Percentiles rank a stretch among this genome's conserved stretches.
These are phyloP conservation scores for Solanum etuberosum DNA, from an alignment of 257 asterid species.

Conservation along the genomic window DNA sequence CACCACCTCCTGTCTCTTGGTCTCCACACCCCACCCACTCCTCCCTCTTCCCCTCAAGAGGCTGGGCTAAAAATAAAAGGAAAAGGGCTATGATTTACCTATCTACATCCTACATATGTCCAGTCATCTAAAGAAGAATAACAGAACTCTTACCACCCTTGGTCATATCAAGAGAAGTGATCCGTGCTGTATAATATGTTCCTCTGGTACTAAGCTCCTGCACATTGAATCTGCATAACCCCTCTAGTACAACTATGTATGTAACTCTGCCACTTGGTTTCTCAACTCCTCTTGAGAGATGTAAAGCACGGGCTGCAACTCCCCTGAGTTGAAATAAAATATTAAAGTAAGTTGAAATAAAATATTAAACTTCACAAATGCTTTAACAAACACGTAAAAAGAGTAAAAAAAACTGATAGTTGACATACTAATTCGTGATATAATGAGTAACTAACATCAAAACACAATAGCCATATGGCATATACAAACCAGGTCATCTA, in stretches of 20 bases:
- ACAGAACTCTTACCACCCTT: slow-evolving; percentile 52
- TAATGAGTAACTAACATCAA: background rate
- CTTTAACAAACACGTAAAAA: slow-evolving; percentile 25
- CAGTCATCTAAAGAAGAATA: background rate
- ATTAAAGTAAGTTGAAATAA: background rate
- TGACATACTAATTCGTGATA: background rate
- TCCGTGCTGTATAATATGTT: slow-evolving; percentile 90
- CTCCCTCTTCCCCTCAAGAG: background rate
- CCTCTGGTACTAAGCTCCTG: slow-evolving; percentile 97
- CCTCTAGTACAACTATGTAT: slow-evolving; percentile 93
- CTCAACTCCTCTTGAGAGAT: slow-evolving; percentile 96
- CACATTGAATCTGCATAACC: slow-evolving; percentile 88
- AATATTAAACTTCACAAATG: slow-evolving; percentile 5
- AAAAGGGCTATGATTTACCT: background rate
- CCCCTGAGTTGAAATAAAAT: background rate
- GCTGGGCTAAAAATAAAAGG: background rate
- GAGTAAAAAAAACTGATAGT: background rate
- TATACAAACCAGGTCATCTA: background rate
- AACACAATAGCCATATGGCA: background rate
- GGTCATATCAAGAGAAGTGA: slow-evolving; percentile 81
- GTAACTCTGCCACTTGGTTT: slow-evolving; percentile 99
- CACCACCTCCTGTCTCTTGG: background rate
- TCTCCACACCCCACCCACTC: background rate
- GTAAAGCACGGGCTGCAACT: slow-evolving; percentile 76
- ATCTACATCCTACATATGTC: background rate